phyloP scores from a whole-genome alignment of 2,329 filamentous ascomycete genomes.

The Diaporthe destruens region DNA sequence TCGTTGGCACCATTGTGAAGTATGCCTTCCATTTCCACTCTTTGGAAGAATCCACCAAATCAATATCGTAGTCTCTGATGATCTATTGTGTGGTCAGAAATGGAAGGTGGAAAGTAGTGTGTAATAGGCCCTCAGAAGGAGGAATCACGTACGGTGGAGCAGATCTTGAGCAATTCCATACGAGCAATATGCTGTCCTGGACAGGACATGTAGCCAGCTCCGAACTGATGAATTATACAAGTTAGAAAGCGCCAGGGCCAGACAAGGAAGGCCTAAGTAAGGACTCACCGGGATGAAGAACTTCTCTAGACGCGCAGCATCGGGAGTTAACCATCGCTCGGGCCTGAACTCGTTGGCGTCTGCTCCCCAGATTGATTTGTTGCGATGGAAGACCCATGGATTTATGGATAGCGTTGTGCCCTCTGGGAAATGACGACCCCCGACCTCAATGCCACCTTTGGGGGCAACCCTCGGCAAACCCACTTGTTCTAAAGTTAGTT shows the following conservation, averaged over 20 bases:
- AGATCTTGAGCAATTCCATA: neutral
- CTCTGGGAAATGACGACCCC: neutral
- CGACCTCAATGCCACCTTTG: neutral
- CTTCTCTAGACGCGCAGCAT: neutral
- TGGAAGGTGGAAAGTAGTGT: neutral
- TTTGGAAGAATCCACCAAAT: neutral
- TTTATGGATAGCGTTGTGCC: neutral
- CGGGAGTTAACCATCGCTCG: neutral
- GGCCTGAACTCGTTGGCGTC: neutral
- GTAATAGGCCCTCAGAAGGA: neutral
- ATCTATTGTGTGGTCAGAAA: neutral
- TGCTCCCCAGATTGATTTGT: neutral
- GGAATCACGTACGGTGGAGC: neutral
- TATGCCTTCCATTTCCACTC: neutral
- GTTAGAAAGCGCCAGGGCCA: neutral
- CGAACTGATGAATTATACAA: neutral
- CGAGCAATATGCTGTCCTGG: neutral
- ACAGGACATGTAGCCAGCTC: neutral
- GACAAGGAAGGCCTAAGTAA: neutral
- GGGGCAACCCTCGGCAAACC: neutral
- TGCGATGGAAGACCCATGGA: neutral
- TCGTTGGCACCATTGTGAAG: neutral
- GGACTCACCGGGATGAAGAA: neutral
- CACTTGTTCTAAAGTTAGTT: neutral
- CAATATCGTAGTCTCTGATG: neutral